Percentiles rank a stretch among this genome's conserved stretches.
Evolutionary conservation across 2,329 filamentous ascomycete genomes (phyloP).

Genomic region (Shiraia sp.): DNA sequence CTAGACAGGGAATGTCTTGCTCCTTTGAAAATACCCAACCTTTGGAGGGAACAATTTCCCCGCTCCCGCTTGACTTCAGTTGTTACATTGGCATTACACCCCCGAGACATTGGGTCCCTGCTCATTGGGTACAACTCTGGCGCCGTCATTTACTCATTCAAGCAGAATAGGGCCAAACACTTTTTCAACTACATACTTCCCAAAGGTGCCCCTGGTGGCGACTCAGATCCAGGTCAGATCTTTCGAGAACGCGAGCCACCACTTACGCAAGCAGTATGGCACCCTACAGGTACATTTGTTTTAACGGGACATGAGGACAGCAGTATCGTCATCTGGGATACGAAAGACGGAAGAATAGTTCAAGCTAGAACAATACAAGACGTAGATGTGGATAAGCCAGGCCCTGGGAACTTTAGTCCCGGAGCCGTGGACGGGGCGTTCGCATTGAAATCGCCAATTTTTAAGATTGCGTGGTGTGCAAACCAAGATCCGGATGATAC

Average conservation of each 20-base stretch:
- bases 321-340: slow-evolving; percentile 92
- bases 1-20: slow-evolving; percentile 79
- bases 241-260: slow-evolving; percentile 70
- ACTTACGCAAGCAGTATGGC: slow-evolving; percentile 86
- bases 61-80: slow-evolving; percentile 67
- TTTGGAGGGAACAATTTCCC: slow-evolving; percentile 77
- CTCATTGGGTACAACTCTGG: slow-evolving; percentile 90
- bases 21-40: slow-evolving; percentile 80
- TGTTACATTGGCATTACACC: slow-evolving; percentile 81
- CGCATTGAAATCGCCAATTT: slow-evolving; percentile 72
- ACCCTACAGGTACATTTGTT: slow-evolving; percentile 90
- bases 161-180: slow-evolving; percentile 77
- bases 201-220: slow-evolving; percentile 78
- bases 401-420: slow-evolving; percentile 48
- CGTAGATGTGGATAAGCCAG: slow-evolving; percentile 71
- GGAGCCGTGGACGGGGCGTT: slow-evolving; percentile 55
- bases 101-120: slow-evolving; percentile 87
- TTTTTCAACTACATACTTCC: slow-evolving; percentile 85
- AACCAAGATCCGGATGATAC: slow-evolving; percentile 94
- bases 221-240: slow-evolving; percentile 65
- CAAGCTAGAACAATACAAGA: slow-evolving; percentile 81
- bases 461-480: slow-evolving; percentile 86
- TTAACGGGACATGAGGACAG: slow-evolving; percentile 87
- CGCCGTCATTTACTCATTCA: slow-evolving; percentile 90
- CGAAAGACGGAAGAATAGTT: slow-evolving; percentile 82